phyloP scores from a whole-genome alignment of 106 monocot genomes.

The Dioscorea alata region DNA sequence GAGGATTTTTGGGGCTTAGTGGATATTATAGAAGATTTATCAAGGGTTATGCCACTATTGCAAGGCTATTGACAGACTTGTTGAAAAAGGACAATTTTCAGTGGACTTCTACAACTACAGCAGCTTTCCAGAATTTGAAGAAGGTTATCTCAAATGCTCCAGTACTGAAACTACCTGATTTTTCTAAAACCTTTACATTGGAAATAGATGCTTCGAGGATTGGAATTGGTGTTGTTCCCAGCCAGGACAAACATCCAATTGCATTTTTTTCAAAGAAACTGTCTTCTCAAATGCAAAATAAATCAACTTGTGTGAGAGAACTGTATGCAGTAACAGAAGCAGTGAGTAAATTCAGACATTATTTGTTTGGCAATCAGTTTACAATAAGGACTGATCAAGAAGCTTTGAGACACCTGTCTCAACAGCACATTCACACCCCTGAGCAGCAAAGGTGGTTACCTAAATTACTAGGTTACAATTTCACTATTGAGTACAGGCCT shows the following conservation, averaged over 20 bases:
- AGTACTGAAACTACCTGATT: background rate
- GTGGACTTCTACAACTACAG: no score
- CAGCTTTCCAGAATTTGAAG: no score
- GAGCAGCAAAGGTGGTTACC: background rate
- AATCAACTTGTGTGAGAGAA: background rate
- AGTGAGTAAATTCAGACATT: background rate
- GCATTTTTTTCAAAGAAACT: background rate
- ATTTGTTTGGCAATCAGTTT: no score
- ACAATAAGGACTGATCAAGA: background rate
- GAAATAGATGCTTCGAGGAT: background rate
- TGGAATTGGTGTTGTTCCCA: background rate
- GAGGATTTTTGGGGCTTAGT: background rate
- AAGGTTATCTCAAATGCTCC: background rate
- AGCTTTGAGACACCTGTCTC: background rate
- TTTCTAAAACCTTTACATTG: background rate
- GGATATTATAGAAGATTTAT: background rate
- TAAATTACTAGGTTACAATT: background rate
- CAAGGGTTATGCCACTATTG: background rate
- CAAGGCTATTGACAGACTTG: background rate
- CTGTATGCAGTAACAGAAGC: background rate
- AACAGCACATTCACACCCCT: background rate
- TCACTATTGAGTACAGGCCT: background rate
- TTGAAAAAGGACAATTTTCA: background rate
- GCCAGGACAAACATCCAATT: background rate
- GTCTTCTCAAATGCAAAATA: background rate